Evolutionary conservation across 257 asterid genomes (phyloP).

Genomic region (Nicotiana tabacum): DNA sequence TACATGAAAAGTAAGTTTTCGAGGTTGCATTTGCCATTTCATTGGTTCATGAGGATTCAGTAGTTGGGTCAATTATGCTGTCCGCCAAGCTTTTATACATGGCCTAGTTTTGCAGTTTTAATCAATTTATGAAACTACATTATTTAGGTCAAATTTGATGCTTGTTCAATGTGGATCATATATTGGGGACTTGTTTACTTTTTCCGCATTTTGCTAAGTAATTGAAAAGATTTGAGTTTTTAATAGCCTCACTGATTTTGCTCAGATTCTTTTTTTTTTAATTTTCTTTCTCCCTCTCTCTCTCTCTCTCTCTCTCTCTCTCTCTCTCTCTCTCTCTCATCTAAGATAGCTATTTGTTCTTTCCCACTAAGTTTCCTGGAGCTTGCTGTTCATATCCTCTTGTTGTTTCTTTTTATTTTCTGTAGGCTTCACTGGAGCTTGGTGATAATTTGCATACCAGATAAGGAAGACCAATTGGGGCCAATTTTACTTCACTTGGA

Average conservation of each 20-base stretch:
- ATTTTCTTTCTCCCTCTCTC: neutral
- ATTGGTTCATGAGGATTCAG: neutral
- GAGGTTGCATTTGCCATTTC: neutral
- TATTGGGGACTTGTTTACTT: neutral
- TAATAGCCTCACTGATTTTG: neutral
- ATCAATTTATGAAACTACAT: slow-evolving; percentile 1
- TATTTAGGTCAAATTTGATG: neutral
- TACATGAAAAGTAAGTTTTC: slow-evolving; percentile 73
- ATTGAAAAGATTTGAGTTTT: neutral
- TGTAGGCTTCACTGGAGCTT: slow-evolving; percentile 94
- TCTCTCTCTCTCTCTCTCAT: neutral
- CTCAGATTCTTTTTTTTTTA: neutral
- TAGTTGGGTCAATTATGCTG: neutral
- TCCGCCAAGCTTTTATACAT: neutral
- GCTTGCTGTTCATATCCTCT: slow-evolving; percentile 18
- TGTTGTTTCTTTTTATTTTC: slow-evolving; percentile 17
- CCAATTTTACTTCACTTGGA: slow-evolving; percentile 84
- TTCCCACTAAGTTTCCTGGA: slow-evolving; percentile 6
- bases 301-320: neutral
- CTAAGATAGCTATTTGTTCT: neutral
- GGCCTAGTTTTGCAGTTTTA: neutral
- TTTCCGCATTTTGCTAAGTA: neutral
- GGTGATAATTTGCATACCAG: slow-evolving; percentile 82
- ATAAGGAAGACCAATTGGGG: slow-evolving; percentile 62
- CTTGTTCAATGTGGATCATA: neutral